These are phyloP conservation scores for Pichia scutulata DNA, from an alignment of 805 yeast genomes.

Conservation along the genomic window DNA sequence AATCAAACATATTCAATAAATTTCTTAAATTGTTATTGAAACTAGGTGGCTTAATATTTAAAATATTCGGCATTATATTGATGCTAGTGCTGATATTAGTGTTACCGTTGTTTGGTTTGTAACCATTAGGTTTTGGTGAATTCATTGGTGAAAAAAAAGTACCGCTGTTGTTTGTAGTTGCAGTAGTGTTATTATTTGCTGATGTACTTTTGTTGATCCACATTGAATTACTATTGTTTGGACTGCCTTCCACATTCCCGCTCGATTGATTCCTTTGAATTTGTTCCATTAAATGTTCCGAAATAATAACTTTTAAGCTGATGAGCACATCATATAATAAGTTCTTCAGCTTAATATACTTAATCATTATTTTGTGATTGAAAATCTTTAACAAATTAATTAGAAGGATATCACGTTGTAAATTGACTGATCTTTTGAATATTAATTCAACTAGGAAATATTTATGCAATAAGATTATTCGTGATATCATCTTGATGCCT, in stretches of 20 bases:
- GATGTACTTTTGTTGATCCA: not conserved
- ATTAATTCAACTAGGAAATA: constrained; percentile 40
- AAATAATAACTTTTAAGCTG: constrained; percentile 37
- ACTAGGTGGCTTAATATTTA: constrained; percentile 28
- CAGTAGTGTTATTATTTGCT: constrained; percentile 1
- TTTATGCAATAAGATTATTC: constrained; percentile 54
- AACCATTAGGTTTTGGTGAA: not conserved
- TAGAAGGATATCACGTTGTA: constrained; percentile 39
- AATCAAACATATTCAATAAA: constrained; percentile 18
- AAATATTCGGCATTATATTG: constrained; percentile 12
- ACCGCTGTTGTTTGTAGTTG: constrained; percentile 18
- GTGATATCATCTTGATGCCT: constrained; percentile 41
- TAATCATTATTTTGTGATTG: constrained; percentile 35
- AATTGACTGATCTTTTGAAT: constrained; percentile 32
- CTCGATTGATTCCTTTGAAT: not conserved
- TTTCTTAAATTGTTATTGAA: constrained; percentile 25
- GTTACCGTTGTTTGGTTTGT: not conserved
- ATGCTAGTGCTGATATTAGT: not conserved
- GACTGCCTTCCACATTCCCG: not conserved
- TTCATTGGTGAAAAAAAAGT: constrained; percentile 20
- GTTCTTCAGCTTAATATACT: constrained; percentile 44
- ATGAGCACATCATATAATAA: constrained; percentile 52
- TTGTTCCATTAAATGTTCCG: constrained; percentile 21
- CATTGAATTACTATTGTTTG: not conserved
- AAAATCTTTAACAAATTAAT: constrained; percentile 40